Evolutionary conservation across 1,284 basidiomycete species (phyloP), one percentile per base, ranked within the genome.

Genomic region (Cutaneotrichosporon arboriforme): DNA sequence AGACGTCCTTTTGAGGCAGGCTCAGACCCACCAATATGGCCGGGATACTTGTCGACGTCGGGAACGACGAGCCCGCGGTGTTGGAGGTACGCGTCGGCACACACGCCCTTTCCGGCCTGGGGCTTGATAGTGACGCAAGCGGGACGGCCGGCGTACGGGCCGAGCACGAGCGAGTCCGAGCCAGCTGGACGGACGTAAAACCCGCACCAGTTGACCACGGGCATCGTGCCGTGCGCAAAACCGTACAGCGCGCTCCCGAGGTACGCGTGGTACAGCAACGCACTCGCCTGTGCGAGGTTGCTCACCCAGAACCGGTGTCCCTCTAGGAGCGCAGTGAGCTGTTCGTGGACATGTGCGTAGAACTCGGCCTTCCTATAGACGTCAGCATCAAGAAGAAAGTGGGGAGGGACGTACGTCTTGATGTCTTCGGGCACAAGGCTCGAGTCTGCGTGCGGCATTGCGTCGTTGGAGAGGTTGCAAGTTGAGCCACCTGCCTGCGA

Each of bases 71-170:
- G 54, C 0, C 84, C 82, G 58, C 78, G 64, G 41, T 70, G 70
- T 49, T 77, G 77, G 10, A 84, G 59, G 68, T 82, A 92, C 5
- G 86, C 85, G 57, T 84, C 84, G 2, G 88, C 87, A 68, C 90
- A 92, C 4, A 93, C 89, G 20, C 90, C 90, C 52, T 80, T 81
- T 2, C 79, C 81, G 1, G 80, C 78, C 2, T 78, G 69, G 33
- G 82, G 77, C 52, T 79, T 78, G 70, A 93, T 90, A 61, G 81
- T 82, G 60, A 90, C 86, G 70, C 90, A 93, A 0, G 90, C 90
- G 1, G 90, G 90, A 60, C 85, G 88, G 45, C 90, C 90, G 61
- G 83, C 85, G 74, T 91, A 94, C 0, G 90, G 90, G 0, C 86
- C 90, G 3, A 92, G 77, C 38, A 89, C 76, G 10, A 92, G 77